Conservation (phyloP, 345 rosid species). For the Eucalyptus leucophloia region DNA sequence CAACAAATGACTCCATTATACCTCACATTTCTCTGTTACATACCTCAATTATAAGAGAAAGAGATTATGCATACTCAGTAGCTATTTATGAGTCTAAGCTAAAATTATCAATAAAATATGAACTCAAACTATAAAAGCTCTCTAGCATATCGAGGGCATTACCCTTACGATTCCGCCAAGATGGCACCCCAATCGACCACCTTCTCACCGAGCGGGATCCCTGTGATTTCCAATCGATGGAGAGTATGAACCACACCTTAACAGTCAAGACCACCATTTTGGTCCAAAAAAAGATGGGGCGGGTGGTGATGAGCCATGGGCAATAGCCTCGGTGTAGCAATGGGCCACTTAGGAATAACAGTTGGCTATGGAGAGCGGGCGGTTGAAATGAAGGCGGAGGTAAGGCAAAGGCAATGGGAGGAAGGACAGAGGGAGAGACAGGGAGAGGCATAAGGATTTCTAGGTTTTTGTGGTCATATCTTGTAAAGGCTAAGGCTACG, state of each 20-base stretch:
- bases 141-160: no score
- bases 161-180: no score
- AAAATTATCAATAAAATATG: no score
- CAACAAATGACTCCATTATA: no score
- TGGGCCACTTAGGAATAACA: not conserved
- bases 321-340: not conserved
- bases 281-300: not conserved
- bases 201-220: rapidly evolving
- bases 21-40: no score
- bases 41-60: no score
- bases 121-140: no score
- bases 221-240: rapidly evolving
- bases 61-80: no score
- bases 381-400: not conserved
- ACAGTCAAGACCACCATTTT: rapidly evolving
- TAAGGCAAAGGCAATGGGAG: not conserved
- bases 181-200: no score
- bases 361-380: not conserved
- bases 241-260: no score
- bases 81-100: no score
- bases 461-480: not conserved
- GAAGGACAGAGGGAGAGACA: not conserved
- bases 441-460: no score
- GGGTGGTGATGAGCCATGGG: not conserved
- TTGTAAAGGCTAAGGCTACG: not conserved